Evolutionary conservation across 73 alveolate species (phyloP).

Genomic region (Tetrahymena elliotti): DNA sequence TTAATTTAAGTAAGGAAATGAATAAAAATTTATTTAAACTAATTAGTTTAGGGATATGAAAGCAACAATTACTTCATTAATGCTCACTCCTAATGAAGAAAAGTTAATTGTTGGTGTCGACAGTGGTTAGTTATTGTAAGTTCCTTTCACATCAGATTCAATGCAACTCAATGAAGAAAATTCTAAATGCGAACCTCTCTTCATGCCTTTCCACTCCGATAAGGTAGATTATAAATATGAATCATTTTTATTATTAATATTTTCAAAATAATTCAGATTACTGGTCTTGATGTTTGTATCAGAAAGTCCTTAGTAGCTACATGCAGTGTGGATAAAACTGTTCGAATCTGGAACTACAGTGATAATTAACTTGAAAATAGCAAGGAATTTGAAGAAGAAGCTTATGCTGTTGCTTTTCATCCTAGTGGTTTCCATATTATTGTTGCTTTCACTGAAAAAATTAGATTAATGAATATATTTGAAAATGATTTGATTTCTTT

Average conservation of each 20-base stretch:
- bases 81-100: conserved; percentile 56
- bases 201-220: conserved; percentile 63
- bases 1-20: not conserved
- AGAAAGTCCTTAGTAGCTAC: conserved; percentile 84
- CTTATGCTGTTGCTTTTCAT: conserved; percentile 85
- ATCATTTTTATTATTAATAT: not conserved
- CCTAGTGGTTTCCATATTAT: conserved; percentile 97
- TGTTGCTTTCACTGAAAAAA: conserved; percentile 83
- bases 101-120: conserved; percentile 48
- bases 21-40: not conserved
- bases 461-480: conserved; percentile 78
- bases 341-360: conserved; percentile 91
- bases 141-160: conserved; percentile 45
- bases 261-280: conserved; percentile 8
- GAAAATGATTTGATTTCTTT: conserved; percentile 75
- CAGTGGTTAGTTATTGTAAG: conserved; percentile 43
- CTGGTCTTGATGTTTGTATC: conserved; percentile 85
- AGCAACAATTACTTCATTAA: conserved; percentile 33
- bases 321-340: conserved; percentile 80
- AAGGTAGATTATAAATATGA: not conserved
- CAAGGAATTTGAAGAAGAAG: conserved; percentile 79
- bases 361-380: conserved; percentile 74
- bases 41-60: not conserved
- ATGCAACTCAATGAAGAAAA: conserved; percentile 60
- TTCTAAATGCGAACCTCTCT: conserved; percentile 54